phyloP scores from a whole-genome alignment of 1,284 basidiomycete species.

The Cryptococcus wingfieldii region DNA sequence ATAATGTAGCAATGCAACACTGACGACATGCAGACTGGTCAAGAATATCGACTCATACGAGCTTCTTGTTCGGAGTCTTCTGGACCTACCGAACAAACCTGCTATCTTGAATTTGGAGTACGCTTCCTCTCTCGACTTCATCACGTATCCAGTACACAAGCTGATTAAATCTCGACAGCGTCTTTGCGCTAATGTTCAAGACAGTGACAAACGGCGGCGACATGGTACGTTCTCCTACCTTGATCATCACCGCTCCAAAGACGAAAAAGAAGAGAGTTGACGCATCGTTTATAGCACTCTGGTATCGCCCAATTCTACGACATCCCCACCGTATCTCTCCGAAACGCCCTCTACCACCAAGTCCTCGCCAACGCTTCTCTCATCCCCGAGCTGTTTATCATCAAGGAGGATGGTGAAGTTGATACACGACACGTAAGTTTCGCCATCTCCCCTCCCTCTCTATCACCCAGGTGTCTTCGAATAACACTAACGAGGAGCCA shows the following conservation, averaged over 20 bases:
- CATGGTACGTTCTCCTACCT: conserved; percentile 19
- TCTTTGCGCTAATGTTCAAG: conserved; percentile 36
- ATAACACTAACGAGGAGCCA: background rate
- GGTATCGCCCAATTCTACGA: conserved; percentile 42
- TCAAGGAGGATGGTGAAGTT: background rate
- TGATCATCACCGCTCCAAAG: too few relatives aligned
- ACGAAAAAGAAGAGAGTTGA: background rate
- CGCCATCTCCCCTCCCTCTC: background rate
- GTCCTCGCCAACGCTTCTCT: background rate
- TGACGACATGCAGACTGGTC: conserved; percentile 8
- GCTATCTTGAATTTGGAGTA: conserved; percentile 38
- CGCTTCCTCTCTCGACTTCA: background rate
- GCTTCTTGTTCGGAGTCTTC: conserved; percentile 29
- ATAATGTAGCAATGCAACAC: too few relatives aligned
- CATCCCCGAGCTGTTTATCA: background rate
- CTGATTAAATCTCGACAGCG: conserved; percentile 9
- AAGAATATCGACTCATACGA: conserved; percentile 31
- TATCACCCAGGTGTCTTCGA: background rate
- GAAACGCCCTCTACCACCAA: conserved; percentile 25
- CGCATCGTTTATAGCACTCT: conserved; percentile 16
- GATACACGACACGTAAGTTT: background rate
- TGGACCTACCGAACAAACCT: conserved; percentile 34
- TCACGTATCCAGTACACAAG: background rate
- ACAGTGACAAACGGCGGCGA: conserved; percentile 33
- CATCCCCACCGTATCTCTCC: conserved; percentile 33